Evolutionary conservation across 306 rosid species (phyloP).

Genomic region (Cucumis hystrix): DNA sequence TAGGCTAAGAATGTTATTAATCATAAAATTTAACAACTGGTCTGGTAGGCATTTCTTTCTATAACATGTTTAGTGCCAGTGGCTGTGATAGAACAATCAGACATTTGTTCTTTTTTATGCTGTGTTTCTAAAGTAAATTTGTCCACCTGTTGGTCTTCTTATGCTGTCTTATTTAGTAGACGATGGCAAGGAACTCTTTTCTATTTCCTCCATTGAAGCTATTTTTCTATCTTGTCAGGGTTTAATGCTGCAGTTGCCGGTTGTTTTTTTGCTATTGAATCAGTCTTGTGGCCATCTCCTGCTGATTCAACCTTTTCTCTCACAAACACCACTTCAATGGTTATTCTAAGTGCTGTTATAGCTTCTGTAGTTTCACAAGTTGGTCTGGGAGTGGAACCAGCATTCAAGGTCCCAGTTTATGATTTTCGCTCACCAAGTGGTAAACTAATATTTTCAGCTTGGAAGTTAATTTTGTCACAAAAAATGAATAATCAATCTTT

Average conservation of each 20-base stretch:
- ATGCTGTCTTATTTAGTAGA: neutral
- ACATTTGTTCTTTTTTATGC: neutral
- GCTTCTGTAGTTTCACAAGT: slow-evolving; percentile 77
- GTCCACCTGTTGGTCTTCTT: neutral
- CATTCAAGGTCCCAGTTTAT: slow-evolving; percentile 70
- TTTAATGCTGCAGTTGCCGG: slow-evolving; percentile 96
- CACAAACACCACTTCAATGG: slow-evolving; percentile 79
- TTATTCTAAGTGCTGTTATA: slow-evolving; percentile 80
- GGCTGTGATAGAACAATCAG: neutral
- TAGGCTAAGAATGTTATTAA: neutral
- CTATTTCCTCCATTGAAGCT: neutral
- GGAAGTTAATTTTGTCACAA: neutral
- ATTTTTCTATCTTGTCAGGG: slow-evolving; percentile 30
- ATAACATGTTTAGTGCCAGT: neutral
- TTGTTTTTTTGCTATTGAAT: slow-evolving; percentile 80
- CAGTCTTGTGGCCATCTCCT: slow-evolving; percentile 82
- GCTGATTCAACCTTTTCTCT: slow-evolving; percentile 47
- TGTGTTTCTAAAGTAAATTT: neutral
- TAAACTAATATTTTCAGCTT: slow-evolving; percentile 17
- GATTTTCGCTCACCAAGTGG: slow-evolving; percentile 88
- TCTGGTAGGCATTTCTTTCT: neutral
- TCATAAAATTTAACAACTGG: neutral
- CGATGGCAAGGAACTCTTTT: neutral
- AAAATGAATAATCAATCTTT: neutral
- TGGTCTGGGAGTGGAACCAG: slow-evolving; percentile 84